Base-by-base conservation (phyloP, 2,329 filamentous ascomycete species). In the Fusarium secorum region DNA sequence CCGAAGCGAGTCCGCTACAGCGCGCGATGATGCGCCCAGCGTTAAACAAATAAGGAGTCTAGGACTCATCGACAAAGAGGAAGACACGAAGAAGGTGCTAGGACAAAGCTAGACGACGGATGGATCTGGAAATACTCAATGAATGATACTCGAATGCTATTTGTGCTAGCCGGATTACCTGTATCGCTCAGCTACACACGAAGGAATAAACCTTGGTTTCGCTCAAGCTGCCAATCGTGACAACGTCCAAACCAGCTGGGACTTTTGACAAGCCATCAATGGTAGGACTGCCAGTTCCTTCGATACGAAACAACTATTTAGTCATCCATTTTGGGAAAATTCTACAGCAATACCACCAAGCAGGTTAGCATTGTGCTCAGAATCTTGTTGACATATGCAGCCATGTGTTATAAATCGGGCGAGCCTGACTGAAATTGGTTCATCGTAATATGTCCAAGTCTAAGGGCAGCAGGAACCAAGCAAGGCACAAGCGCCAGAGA, bases 41-140 rank as follows among this genome's bases (percentile, higher is more conserved):
- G 92, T 93, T 9, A 93, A 93, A 66, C 90, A 96, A 85, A 97
- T 98, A 86, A 88, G 94, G 81, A 94, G 92, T 80, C 81, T 98
- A 69, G 95, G 95, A 46, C 82, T 98, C 73, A 78, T 98, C 76
- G 91, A 91, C 78, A 94, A 94, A 81, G 91, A 96, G 74, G 93
- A 97, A 75, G 93, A 96, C 75, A 89, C 90, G 60, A 89, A 91
- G 79, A 86, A 87, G 78, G 86, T 89, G 62, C 74, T 88, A 54
- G 83, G 82, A 38, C 78, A 76, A 60, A 77, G 61, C 49, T 79
- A 76, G 71, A 62, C 39, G 46, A 28, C 26, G 38, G 44, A 60
- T 24, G 42, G 44, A 64, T 44, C 20, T 45, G 36, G 58, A 53
- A 52, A 60, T 60, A 61, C 49, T 54, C 42, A 42, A 65, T 52